Evolutionary conservation across 108 stramenopile species (phyloP).

Genomic region (Conticribra weissflogii): DNA sequence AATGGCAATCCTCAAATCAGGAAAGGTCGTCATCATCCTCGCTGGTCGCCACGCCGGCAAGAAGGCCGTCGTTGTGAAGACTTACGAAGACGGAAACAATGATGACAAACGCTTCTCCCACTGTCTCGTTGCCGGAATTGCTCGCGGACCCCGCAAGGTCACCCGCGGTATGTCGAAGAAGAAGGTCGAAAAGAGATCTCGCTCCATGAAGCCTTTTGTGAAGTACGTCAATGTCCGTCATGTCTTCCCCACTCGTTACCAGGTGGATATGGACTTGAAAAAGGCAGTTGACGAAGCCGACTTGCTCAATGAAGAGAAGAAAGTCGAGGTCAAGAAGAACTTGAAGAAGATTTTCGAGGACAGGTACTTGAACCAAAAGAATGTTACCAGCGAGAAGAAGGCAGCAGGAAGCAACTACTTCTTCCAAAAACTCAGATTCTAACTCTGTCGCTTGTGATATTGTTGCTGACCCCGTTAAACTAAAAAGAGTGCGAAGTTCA

Average conservation of each 20-base stretch:
- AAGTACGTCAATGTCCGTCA: constrained; percentile 99
- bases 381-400: constrained; percentile 95
- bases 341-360: constrained; percentile 97
- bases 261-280: constrained; percentile 95
- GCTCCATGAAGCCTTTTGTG: constrained; percentile 97
- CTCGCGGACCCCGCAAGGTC: constrained; percentile 96
- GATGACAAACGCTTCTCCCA: constrained; percentile 96
- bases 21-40: constrained; percentile 99
- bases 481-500: no score
- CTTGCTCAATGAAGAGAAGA: constrained; percentile 69
- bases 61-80: constrained; percentile 99
- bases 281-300: constrained; percentile 93
- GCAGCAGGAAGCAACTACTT: constrained; percentile 94
- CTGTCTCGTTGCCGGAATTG: constrained; percentile 96
- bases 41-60: constrained; percentile 99
- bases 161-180: constrained; percentile 96
- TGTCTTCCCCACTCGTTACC: constrained; percentile 99
- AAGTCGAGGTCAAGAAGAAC: constrained; percentile 90
- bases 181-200: constrained; percentile 95
- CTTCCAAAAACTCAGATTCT: constrained; percentile 98
- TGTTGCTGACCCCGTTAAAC: background rate
- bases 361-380: constrained; percentile 91
- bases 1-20: constrained; percentile 65
- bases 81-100: constrained; percentile 93
- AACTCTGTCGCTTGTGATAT: no score